phyloP scores from a whole-genome alignment of 208 protist genomes.

The Lotmaria passim region DNA sequence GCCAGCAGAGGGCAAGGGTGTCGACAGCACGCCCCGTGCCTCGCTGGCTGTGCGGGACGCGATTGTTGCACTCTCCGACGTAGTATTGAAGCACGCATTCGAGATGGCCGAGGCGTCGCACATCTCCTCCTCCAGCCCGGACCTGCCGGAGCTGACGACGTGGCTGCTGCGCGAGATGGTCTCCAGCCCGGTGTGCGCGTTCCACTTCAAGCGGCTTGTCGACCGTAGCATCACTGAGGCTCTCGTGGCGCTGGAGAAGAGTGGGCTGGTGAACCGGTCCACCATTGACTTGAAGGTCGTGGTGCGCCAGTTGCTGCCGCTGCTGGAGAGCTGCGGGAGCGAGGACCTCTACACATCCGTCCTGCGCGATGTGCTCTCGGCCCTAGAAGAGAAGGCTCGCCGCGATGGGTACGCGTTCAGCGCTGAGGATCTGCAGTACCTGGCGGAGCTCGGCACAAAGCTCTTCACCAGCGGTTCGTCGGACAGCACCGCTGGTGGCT shows the following conservation, averaged over 20 bases:
- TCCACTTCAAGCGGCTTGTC: slow-evolving; percentile 69
- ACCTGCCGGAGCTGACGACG: slow-evolving; percentile 59
- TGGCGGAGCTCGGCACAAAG: slow-evolving; percentile 69
- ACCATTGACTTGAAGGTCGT: slow-evolving; percentile 53
- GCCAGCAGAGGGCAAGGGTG: not conserved
- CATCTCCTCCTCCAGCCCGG: slow-evolving; percentile 41
- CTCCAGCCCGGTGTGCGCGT: slow-evolving; percentile 41
- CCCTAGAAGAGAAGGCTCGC: slow-evolving; percentile 70
- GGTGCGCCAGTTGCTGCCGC: slow-evolving; percentile 54
- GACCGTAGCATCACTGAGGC: slow-evolving; percentile 59
- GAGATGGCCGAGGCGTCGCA: slow-evolving; percentile 39
- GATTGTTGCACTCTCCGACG: slow-evolving; percentile 26
- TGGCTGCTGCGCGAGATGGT: slow-evolving; percentile 82
- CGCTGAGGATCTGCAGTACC: slow-evolving; percentile 51
- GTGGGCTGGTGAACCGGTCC: slow-evolving; percentile 47
- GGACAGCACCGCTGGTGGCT: slow-evolving; percentile 27
- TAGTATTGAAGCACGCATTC: slow-evolving; percentile 27
- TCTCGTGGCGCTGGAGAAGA: slow-evolving; percentile 56
- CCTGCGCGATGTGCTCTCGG: slow-evolving; percentile 66
- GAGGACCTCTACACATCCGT: slow-evolving; percentile 76
- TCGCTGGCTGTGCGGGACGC: slow-evolving; percentile 7
- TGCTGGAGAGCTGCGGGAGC: slow-evolving; percentile 64
- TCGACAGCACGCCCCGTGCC: not conserved
- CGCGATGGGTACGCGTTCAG: slow-evolving; percentile 59
- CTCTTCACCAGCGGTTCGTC: slow-evolving; percentile 52